Evolutionary conservation across 2,329 filamentous ascomycete genomes (phyloP).

Genomic region (Arthrobotrys iridis): DNA sequence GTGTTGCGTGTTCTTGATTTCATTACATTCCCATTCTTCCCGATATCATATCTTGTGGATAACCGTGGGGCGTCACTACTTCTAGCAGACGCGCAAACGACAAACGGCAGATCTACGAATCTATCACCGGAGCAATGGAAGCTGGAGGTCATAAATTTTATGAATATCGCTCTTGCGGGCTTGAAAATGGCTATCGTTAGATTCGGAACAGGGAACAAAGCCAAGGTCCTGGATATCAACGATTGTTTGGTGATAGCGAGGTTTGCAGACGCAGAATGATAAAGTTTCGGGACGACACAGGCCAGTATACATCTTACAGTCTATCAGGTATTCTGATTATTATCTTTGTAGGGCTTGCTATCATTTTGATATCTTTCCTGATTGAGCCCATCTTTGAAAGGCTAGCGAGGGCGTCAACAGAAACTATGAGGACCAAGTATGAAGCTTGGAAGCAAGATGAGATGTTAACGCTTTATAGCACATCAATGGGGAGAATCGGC

Average conservation of each 20-base stretch:
- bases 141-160: constrained; percentile 10
- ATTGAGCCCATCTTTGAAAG: constrained; percentile 4
- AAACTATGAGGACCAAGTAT: neutral
- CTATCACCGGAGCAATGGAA: constrained; percentile 19
- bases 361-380: constrained; percentile 1
- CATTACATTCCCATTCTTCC: constrained; percentile 6
- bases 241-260: neutral
- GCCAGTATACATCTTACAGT: neutral
- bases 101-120: neutral
- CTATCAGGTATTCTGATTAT: neutral
- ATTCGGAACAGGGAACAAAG: constrained; percentile 16
- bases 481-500: neutral
- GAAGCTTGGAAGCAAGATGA: constrained; percentile 19
- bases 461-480: constrained; percentile 1
- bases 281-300: constrained; percentile 10
- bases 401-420: neutral
- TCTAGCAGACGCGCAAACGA: constrained; percentile 6
- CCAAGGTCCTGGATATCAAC: neutral
- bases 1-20: neutral
- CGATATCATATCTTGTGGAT: constrained; percentile 9
- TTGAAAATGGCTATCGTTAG: constrained; percentile 7
- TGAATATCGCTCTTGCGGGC: constrained; percentile 13
- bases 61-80: neutral
- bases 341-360: neutral
- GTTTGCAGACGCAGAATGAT: constrained; percentile 18